A percentile compares a stretch with the other conserved stretches of the same genome.
Evolutionary conservation across 208 protist species (phyloP).

Genomic region (Leishmania major): DNA sequence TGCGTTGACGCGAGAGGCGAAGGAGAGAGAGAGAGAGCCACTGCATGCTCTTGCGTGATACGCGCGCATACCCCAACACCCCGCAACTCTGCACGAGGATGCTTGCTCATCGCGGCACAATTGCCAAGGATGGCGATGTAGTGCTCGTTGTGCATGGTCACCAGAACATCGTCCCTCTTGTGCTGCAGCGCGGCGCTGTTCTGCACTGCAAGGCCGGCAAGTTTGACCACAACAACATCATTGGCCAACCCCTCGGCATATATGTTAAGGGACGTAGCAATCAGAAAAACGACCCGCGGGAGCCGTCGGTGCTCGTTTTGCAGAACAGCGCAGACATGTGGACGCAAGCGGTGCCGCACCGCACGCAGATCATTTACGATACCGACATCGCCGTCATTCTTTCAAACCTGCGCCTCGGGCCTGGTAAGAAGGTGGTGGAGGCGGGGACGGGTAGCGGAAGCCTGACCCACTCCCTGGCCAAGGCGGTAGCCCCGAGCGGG

Average conservation of each 20-base stretch:
- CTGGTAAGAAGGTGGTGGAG: conserved; percentile 82
- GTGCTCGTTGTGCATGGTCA: conserved; percentile 78
- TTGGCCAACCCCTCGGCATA: conserved; percentile 61
- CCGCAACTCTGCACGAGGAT: conserved; percentile 21
- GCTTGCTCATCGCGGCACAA: conserved; percentile 44
- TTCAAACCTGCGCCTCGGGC: conserved; percentile 70
- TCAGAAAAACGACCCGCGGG: conserved; percentile 46
- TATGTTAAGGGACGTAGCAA: conserved; percentile 73
- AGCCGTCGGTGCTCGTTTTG: conserved; percentile 64
- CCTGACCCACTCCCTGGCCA: conserved; percentile 86
- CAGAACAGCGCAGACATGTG: conserved; percentile 89
- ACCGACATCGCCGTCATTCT: conserved; percentile 91
- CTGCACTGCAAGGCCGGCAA: conserved; percentile 86
- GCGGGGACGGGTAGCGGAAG: conserved; percentile 92
- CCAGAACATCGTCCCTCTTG: conserved; percentile 65
- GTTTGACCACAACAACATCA: conserved; percentile 86
- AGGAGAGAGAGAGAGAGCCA: not conserved
- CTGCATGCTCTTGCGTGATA: not conserved
- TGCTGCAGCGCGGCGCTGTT: conserved; percentile 54
- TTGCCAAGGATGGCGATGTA: conserved; percentile 76
- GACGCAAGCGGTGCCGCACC: conserved; percentile 89
- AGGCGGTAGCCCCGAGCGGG: conserved; percentile 79
- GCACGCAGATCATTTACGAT: conserved; percentile 93
- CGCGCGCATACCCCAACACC: not conserved
- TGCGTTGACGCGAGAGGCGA: not conserved